phyloP scores from a whole-genome alignment of 2,329 filamentous ascomycete species.

The Arthrinium puccinioides region DNA sequence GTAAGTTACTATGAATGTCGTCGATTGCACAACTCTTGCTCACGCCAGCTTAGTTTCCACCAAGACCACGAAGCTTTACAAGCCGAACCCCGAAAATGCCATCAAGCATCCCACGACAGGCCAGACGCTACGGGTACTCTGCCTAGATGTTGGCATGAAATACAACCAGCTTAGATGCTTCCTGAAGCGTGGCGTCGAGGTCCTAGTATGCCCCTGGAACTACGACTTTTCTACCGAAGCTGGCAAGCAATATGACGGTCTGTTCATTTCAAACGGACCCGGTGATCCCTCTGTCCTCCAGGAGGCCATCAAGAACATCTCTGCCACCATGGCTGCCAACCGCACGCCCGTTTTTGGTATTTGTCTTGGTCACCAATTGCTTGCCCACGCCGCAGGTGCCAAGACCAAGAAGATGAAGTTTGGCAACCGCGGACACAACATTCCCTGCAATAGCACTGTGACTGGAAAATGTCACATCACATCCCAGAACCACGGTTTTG shows the following conservation, averaged over 20 bases:
- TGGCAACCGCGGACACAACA: conserved; percentile 97
- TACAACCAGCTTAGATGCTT: conserved; percentile 97
- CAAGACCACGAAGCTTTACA: conserved; percentile 77
- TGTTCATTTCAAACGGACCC: conserved; percentile 97
- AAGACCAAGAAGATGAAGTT: conserved; percentile 96
- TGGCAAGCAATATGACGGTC: conserved; percentile 82
- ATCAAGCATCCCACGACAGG: conserved; percentile 87
- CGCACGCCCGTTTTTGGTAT: conserved; percentile 91
- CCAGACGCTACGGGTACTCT: conserved; percentile 78
- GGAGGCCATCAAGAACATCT: conserved; percentile 71
- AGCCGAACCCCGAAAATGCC: conserved; percentile 61
- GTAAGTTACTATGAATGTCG: conserved; percentile 48
- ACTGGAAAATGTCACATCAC: conserved; percentile 98
- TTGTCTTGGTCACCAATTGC: conserved; percentile 88
- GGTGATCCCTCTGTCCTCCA: conserved; percentile 87
- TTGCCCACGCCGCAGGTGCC: conserved; percentile 82
- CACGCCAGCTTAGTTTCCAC: conserved; percentile 66
- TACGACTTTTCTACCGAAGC: conserved; percentile 76
- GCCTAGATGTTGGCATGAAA: conserved; percentile 95
- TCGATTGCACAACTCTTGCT: conserved; percentile 24
- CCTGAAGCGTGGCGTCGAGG: conserved; percentile 83
- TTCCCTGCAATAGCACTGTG: conserved; percentile 91
- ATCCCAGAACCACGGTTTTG: conserved; percentile 96
- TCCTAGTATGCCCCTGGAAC: conserved; percentile 92
- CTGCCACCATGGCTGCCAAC: conserved; percentile 67